Base-by-base conservation (phyloP, 805 yeast genomes). In the Priceomyces medius region DNA sequence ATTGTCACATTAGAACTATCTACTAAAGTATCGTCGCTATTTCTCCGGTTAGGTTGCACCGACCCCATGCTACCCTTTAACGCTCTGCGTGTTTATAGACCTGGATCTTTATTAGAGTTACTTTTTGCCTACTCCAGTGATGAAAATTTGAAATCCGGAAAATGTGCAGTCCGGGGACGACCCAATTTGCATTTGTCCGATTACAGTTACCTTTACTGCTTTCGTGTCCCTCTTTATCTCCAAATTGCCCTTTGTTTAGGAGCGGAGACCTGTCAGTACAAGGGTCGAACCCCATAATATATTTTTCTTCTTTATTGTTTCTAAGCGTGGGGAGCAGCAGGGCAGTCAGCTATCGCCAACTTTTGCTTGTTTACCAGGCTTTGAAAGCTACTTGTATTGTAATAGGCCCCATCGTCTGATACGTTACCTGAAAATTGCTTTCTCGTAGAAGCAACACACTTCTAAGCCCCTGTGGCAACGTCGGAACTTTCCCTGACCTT, bases 201-300 rank as follows among this genome's bases (percentile, higher is more conserved):
- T n/a, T 12, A 26, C 14, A 26, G n/a, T 17, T 31, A 7, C 31
- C 31, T 31, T 17, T 4, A 37, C 31, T 24, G 36, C 14, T 4
- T 40, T 40, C 29, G 36, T 34, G 24, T 35, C 40, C n/a, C 35
- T 28, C 8, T 26, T 23, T 5, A 34, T 17, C 24, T 14, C n/a
- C 18, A 17, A 14, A 5, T 31, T 31, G 4, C 16, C 14, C 20
- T n/a, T 31, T 17, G 34, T 17, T 13, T 17, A 8, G 6, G 21
- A 17, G 34, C 34, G 34, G 34, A 31, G 34, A 31, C 21, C 29
- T 10, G 12, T 26, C 29, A n/a, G 29, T n/a, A n/a, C 29, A 26
- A 26, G 29, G 14, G n/a, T 8, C 29, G 9, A 13, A 31, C 34
- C 17, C 31, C 31, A 14, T 28, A 6, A 7, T 31, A 23, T 23